Evolutionary conservation across 2,329 filamentous ascomycete genomes (phyloP), one percentile per base, ranked within the genome.

Genomic region (Thielaviopsis musarum): DNA sequence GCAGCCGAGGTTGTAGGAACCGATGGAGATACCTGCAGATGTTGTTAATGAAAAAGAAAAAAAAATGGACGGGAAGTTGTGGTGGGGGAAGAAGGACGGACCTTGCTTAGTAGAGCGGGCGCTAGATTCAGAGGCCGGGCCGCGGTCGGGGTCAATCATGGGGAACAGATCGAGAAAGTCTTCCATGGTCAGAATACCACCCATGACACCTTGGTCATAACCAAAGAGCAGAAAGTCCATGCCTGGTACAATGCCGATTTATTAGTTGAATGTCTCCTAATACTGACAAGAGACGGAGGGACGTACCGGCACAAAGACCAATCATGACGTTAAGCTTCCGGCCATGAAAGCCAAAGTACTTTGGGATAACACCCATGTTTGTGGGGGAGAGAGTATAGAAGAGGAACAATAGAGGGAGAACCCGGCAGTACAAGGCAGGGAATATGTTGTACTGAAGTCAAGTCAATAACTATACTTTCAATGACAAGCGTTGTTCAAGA

Each of bases 201-300:
- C 86, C 77, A 87, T 89, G 10, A 88, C 84, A 67, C 85, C 83
- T 70, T 87, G 84, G 69, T 88, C 85, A 77, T 28, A 60, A 26
- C 76, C 75, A 59, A 77, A 76, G 24, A 75, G 70, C 61, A 75
- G 71, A 61, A 71, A 74, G 45, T 60, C 58, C 58, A 60, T 60
- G 19, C 58, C 58, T 59, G 19, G 13, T 2, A 26, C 5, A 45
- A 45, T 34, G 22, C 12, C n/a, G 51, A 24, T 2, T n/a, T 30
- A 22, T 61, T 58, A 58, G 54, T 28, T 34, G 19, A 21, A 10
- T 5, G 38, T 12, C 15, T 41, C 10, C 10, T 41, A 21, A 22
- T 21, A 49, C 5, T 24, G 12, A 15, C 30, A 22, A 21, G 12
- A 34, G 56, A 62, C 49, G 60, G 56, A 54, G 61, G 59, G 59